A percentile compares a stretch with the other conserved stretches of the same genome.
phyloP scores from a whole-genome alignment of 306 rosid species.

The Trifolium fragiferum region DNA sequence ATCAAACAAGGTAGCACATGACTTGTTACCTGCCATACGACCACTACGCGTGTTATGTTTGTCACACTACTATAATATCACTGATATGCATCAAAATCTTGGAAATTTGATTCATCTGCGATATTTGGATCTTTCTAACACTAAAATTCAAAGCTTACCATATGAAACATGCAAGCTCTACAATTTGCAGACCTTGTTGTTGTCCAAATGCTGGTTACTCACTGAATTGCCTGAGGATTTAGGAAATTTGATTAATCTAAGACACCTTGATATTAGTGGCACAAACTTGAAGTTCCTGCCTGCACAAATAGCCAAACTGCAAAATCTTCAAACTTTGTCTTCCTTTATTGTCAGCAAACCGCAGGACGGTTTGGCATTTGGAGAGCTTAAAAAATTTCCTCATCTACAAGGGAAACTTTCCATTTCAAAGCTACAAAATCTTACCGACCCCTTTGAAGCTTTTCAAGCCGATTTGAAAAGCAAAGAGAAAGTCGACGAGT shows the following conservation, averaged over 20 bases:
- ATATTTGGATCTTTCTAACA: slow-evolving; percentile 13
- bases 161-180: background rate
- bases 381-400: slow-evolving; percentile 1
- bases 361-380: background rate
- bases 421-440: slow-evolving; percentile 24
- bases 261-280: background rate
- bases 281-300: background rate
- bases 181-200: slow-evolving; percentile 46
- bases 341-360: slow-evolving; percentile 20
- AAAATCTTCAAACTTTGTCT: slow-evolving; percentile 27
- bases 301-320: background rate
- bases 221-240: background rate
- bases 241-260: slow-evolving; percentile 11
- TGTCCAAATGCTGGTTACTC: background rate
- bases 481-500: background rate
- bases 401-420: slow-evolving; percentile 27
- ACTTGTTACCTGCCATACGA: background rate
- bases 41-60: slow-evolving; percentile 30
- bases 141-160: background rate
- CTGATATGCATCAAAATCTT: slow-evolving; percentile 16
- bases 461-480: slow-evolving; percentile 7
- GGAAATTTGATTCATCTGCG: slow-evolving; percentile 32
- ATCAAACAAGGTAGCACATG: slow-evolving; percentile 1
- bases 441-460: slow-evolving; percentile 7
- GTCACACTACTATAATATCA: background rate